Percentiles rank a stretch among this genome's conserved stretches.
Evolutionary conservation across 441 rosid species (phyloP).

Genomic region (Jatropha podagrica): DNA sequence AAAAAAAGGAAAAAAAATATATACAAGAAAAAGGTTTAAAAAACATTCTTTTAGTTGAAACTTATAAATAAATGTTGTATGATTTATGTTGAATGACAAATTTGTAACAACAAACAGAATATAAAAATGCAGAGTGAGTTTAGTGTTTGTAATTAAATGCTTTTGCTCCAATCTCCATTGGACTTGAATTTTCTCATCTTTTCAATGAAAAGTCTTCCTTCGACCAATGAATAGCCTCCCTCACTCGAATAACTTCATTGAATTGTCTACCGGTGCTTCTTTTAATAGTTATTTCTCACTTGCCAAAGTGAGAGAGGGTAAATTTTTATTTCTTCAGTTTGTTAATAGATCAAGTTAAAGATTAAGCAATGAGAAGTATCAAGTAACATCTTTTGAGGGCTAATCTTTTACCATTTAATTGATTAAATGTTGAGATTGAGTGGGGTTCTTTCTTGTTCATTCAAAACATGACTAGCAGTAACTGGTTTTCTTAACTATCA

Average conservation of each 20-base stretch:
- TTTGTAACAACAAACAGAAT: background rate
- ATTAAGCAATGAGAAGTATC: too few relatives aligned
- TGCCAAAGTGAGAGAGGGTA: too few relatives aligned
- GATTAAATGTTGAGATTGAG: too few relatives aligned
- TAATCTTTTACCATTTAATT: too few relatives aligned
- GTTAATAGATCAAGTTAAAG: too few relatives aligned
- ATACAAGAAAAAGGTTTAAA: background rate
- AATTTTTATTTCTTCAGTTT: too few relatives aligned
- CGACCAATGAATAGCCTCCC: background rate
- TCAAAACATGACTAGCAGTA: too few relatives aligned
- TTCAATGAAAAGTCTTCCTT: background rate
- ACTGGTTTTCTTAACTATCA: too few relatives aligned
- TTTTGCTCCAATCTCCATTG: background rate
- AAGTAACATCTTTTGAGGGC: too few relatives aligned
- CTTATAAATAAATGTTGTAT: conserved; percentile 13
- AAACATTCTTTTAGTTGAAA: conserved; percentile 14
- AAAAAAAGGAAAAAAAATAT: background rate
- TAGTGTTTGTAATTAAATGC: background rate
- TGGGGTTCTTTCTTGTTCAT: too few relatives aligned
- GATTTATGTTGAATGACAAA: background rate
- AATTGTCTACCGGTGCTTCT: background rate
- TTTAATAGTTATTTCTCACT: too few relatives aligned
- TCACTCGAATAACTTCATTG: background rate
- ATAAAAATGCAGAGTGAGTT: background rate
- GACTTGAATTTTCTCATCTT: background rate